These are phyloP conservation scores for Wickerhamomyces subpelliculosus DNA, from an alignment of 805 yeast species.

Conservation along the genomic window DNA sequence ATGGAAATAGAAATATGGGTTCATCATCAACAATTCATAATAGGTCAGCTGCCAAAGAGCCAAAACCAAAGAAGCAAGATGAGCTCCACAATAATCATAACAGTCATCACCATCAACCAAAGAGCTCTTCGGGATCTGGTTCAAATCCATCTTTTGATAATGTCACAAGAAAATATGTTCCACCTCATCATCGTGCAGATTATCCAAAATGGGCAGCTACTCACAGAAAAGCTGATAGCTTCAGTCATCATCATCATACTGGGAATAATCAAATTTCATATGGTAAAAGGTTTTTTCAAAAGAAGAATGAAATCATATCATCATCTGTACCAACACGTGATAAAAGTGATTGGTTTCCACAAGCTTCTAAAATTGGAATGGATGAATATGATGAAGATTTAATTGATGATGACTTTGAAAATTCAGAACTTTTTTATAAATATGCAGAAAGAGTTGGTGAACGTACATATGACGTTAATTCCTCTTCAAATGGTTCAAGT, in stretches of 20 bases:
- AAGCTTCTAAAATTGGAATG: conserved; percentile 5
- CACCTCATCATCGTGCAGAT: conserved; percentile 47
- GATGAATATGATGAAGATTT: conserved; percentile 10
- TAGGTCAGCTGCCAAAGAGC: neutral
- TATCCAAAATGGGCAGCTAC: conserved; percentile 8
- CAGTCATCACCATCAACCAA: too few relatives aligned
- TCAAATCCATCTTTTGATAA: conserved; percentile 1
- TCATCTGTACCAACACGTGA: conserved; percentile 29
- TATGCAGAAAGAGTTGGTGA: conserved; percentile 19
- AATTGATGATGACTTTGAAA: conserved; percentile 19
- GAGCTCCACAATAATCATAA: too few relatives aligned
- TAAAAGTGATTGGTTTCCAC: conserved; percentile 25
- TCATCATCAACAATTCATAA: neutral
- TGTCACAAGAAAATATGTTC: conserved; percentile 30
- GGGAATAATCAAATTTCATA: too few relatives aligned
- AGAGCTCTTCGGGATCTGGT: too few relatives aligned
- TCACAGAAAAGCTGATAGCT: neutral
- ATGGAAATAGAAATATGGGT: neutral
- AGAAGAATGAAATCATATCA: conserved; percentile 17
- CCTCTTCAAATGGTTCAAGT: too few relatives aligned
- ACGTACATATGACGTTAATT: neutral
- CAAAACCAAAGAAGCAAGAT: neutral
- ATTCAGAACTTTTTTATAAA: conserved; percentile 11
- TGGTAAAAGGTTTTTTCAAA: too few relatives aligned
- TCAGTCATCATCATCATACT: conserved; percentile 2